Conservation (phyloP, 306 rosid species). For the Quercus wislizeni region DNA sequence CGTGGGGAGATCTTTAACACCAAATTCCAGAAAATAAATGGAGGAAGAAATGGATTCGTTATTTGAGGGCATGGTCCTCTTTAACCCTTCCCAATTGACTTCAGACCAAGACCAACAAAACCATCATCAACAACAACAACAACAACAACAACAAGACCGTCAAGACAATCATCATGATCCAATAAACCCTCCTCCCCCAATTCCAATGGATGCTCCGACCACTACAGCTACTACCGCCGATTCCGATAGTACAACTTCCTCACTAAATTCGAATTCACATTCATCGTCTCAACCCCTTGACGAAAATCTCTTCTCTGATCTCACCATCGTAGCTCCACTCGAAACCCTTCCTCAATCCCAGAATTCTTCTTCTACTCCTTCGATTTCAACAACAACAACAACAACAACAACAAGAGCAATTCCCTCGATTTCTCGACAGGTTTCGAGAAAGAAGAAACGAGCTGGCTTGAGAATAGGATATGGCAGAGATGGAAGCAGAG, state of each 20-base stretch:
- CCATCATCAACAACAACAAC: background rate
- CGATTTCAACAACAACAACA: constrained; percentile 5
- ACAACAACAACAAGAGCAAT: background rate
- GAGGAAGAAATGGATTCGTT: constrained; percentile 66
- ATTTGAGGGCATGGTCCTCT: constrained; percentile 78
- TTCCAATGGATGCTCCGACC: constrained; percentile 13
- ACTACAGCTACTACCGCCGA: background rate
- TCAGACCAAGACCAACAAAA: constrained; percentile 10
- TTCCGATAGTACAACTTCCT: background rate
- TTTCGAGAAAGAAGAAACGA: constrained; percentile 58
- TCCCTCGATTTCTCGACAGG: constrained; percentile 24
- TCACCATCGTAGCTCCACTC: constrained; percentile 49
- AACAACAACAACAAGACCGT: constrained; percentile 15
- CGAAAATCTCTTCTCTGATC: constrained; percentile 79
- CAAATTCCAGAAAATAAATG: background rate
- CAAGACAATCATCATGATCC: background rate
- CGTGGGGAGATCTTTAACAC: background rate
- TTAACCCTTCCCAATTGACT: constrained; percentile 41
- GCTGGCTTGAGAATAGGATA: constrained; percentile 72
- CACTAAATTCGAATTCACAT: background rate
- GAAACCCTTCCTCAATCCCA: constrained; percentile 23
- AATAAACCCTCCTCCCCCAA: background rate
- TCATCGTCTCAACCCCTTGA: constrained; percentile 64
- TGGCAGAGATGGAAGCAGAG: constrained; percentile 33
- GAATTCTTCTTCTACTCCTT: background rate